These are phyloP conservation scores for Myxozyma geophila DNA, from an alignment of 805 yeast species.

Conservation along the genomic window DNA sequence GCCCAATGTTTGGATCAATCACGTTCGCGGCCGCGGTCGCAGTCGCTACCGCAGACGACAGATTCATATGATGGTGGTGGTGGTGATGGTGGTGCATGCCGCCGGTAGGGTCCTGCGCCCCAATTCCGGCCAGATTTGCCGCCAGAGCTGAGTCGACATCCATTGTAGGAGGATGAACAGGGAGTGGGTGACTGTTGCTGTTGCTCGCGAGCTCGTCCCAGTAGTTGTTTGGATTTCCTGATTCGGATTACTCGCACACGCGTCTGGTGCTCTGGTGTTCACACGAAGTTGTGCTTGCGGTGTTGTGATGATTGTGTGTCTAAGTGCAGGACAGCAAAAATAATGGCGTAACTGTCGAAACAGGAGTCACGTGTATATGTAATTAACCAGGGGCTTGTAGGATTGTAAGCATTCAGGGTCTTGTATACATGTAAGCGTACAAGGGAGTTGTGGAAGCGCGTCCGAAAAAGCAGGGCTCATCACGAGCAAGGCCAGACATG, in stretches of 20 bases:
- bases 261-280: neutral
- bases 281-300: neutral
- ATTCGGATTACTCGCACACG: neutral
- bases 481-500: too few species aligned
- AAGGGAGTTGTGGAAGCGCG: too few species aligned
- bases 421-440: neutral
- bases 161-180: slow-evolving; percentile 3
- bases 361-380: neutral
- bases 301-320: slow-evolving; percentile 10
- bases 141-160: slow-evolving; percentile 35
- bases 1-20: slow-evolving; percentile 32
- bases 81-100: slow-evolving; percentile 30
- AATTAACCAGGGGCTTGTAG: neutral
- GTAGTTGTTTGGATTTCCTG: neutral
- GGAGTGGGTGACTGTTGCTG: neutral
- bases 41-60: slow-evolving; percentile 29
- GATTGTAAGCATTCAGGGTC: neutral
- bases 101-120: slow-evolving; percentile 27
- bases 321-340: neutral
- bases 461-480: too few species aligned
- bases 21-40: slow-evolving; percentile 35
- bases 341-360: slow-evolving; percentile 14
- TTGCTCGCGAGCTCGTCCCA: too few species aligned
- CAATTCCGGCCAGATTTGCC: slow-evolving; percentile 33
- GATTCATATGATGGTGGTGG: slow-evolving; percentile 30